phyloP scores from a whole-genome alignment of 805 yeast species.

The Debaryomyces hansenii region DNA sequence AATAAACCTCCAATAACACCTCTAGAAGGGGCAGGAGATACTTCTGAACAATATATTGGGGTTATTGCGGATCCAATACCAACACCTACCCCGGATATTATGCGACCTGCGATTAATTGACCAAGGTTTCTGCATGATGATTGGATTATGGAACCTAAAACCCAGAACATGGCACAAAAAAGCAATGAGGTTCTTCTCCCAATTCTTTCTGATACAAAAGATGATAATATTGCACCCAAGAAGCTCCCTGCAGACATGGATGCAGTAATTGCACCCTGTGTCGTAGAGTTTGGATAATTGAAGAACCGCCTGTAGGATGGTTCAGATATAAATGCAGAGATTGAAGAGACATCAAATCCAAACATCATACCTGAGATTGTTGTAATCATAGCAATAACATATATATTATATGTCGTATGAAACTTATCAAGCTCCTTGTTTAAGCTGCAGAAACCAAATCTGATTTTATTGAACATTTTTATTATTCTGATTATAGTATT shows the following conservation, averaged over 20 bases:
- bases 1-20: constrained; percentile 57
- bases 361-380: constrained; percentile 69
- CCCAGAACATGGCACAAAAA: constrained; percentile 39
- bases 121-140: constrained; percentile 31
- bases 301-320: constrained; percentile 36
- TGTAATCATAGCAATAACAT: constrained; percentile 53
- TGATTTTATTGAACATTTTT: too few species aligned
- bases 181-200: constrained; percentile 37
- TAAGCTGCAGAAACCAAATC: too few species aligned
- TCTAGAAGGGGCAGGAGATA: constrained; percentile 54
- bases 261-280: constrained; percentile 70
- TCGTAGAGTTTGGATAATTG: constrained; percentile 37
- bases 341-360: constrained; percentile 81
- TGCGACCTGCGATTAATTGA: constrained; percentile 49
- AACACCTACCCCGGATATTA: constrained; percentile 51
- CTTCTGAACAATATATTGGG: constrained; percentile 61
- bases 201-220: constrained; percentile 36
- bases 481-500: too few species aligned
- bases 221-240: constrained; percentile 58
- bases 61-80: constrained; percentile 61
- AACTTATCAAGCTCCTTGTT: constrained; percentile 19
- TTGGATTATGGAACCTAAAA: constrained; percentile 32
- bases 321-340: constrained; percentile 49
- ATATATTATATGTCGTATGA: constrained; percentile 54
- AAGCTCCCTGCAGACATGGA: constrained; percentile 75